These are phyloP conservation scores for Trichoderma virens DNA, from an alignment of 495 filamentous ascomycete genomes.

Conservation along the genomic window DNA sequence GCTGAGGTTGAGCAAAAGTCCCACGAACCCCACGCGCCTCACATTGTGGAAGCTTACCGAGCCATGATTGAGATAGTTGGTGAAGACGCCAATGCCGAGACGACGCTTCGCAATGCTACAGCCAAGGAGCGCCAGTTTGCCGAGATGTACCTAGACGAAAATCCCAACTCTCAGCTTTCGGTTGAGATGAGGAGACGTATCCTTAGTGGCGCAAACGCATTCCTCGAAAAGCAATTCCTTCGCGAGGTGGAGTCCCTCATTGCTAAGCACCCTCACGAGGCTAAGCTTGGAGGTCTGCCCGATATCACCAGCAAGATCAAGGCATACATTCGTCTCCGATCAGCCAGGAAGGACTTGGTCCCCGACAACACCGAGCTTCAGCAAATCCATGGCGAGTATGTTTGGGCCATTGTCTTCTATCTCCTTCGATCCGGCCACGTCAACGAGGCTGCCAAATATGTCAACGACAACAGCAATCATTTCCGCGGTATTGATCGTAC, in stretches of 20 bases:
- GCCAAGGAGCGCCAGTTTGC: slow-evolving; percentile 72
- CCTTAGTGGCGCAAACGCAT: slow-evolving; percentile 64
- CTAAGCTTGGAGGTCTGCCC: slow-evolving; percentile 81
- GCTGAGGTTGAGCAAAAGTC: slow-evolving; percentile 58
- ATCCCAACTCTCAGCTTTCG: slow-evolving; percentile 50
- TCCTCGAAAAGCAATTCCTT: slow-evolving; percentile 68
- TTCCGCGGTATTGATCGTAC: slow-evolving; percentile 87
- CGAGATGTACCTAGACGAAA: slow-evolving; percentile 62
- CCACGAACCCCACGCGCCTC: slow-evolving; percentile 55
- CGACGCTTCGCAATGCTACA: slow-evolving; percentile 43
- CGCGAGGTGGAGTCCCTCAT: slow-evolving; percentile 65
- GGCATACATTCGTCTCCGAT: slow-evolving; percentile 76
- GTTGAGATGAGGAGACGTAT: slow-evolving; percentile 64
- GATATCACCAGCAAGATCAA: slow-evolving; percentile 82
- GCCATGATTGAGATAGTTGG: slow-evolving; percentile 66
- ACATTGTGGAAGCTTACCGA: slow-evolving; percentile 69
- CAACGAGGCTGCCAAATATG: slow-evolving; percentile 77
- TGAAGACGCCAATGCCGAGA: slow-evolving; percentile 51
- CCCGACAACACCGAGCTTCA: slow-evolving; percentile 68
- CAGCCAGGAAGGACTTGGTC: slow-evolving; percentile 68
- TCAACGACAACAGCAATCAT: slow-evolving; percentile 61
- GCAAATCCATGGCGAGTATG: slow-evolving; percentile 67
- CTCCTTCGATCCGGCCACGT: slow-evolving; percentile 81
- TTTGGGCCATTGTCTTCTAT: slow-evolving; percentile 91
- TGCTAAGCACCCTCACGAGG: slow-evolving; percentile 75